Percentiles rank a stretch among this genome's conserved stretches.
These are phyloP conservation scores for Citrullus colocynthis DNA, from an alignment of 306 rosid species.

Conservation along the genomic window DNA sequence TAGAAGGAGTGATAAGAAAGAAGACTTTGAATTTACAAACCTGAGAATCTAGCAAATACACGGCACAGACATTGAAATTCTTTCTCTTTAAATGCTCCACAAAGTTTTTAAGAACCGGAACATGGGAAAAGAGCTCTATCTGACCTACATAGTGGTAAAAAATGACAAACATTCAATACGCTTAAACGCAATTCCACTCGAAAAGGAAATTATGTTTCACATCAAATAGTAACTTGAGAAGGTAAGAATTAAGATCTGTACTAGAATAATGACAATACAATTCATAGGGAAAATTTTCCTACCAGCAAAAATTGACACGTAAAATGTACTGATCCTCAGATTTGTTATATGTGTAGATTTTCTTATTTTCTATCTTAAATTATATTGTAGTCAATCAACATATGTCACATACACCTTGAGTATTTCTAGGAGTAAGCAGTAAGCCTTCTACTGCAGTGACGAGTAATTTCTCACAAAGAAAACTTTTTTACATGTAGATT, in stretches of 20 bases:
- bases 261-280: not conserved
- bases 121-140: slow-evolving; percentile 87
- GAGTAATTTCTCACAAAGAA: not conserved
- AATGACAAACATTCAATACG: not conserved
- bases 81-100: slow-evolving; percentile 76
- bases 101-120: slow-evolving; percentile 67
- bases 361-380: not conserved
- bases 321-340: not conserved
- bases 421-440: not conserved
- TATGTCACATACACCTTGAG: not conserved
- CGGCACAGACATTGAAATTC: slow-evolving; percentile 72
- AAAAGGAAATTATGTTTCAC: not conserved
- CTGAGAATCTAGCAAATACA: slow-evolving; percentile 91
- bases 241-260: not conserved
- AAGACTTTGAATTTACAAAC: slow-evolving; percentile 22
- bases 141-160: slow-evolving; percentile 49
- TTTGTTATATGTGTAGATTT: not conserved
- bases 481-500: not conserved
- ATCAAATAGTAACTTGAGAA: not conserved
- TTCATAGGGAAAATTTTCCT: not conserved
- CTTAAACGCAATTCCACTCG: not conserved
- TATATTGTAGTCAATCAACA: not conserved
- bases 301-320: not conserved
- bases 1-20: not conserved
- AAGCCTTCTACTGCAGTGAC: not conserved